Base-by-base conservation (phyloP, 2,329 filamentous ascomycete genomes). In the Penicillium sp. region DNA sequence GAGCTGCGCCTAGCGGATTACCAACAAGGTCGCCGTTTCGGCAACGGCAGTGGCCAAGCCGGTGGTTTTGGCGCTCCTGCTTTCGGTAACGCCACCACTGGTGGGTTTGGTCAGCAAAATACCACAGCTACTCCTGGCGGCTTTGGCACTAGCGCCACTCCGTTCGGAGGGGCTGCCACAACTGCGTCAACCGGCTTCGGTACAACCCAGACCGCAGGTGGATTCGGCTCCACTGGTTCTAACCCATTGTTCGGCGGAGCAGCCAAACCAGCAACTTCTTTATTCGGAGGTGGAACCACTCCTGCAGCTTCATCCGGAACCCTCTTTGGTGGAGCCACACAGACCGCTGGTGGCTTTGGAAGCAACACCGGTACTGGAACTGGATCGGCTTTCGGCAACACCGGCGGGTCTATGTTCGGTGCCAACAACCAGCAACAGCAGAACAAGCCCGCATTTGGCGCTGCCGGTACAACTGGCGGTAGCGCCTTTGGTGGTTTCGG, bases 1-100 rank as follows among this genome's bases (percentile, higher is more conserved):
- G 79, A 94, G 74, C 77, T 94, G 53, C 83, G 90, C 69, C 76
- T 96, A 60, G 91, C 86, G 45, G 94, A 99, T 75, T 99, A 99
- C 73, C 85, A 88, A 58, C 89, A 93, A 74, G 93, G 93, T 50
- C 87, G 93, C 58, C 88, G 89, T 53, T 91, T 85, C 72, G 94
- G 93, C 35, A 96, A 93, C 75, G 83, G 84, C 42, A 91, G 89
- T 61, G 91, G 91, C 31, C 89, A 92, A 64, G 80, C 86, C 47
- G 92, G 92, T 58, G 90, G 89, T 8, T 97, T 97, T 74, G 93
- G 92, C 19, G 82, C 87, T 58, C 82, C 79, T 65, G 84, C 83
- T 59, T 86, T 86, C 55, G 80, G 81, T 56, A 71, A 71, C 7
- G 13, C 38, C 12, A 17, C 50, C 6, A 74, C 66, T 38, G 68